Percentiles rank a stretch among this genome's conserved stretches.
Evolutionary conservation across 306 rosid species (phyloP).

Genomic region (Pyrus communis): DNA sequence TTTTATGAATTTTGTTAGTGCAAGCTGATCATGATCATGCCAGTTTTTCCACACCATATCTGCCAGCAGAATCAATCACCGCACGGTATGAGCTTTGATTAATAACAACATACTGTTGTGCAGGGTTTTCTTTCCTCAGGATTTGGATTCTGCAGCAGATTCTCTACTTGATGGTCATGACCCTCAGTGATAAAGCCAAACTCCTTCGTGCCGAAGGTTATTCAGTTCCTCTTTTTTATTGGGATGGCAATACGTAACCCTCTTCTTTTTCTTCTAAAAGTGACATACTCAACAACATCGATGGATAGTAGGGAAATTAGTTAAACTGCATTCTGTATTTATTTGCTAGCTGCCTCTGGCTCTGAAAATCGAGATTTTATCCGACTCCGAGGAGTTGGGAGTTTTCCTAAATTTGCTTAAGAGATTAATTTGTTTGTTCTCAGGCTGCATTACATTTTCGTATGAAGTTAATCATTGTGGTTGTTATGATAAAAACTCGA

Average conservation of each 20-base stretch:
- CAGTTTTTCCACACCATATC: neutral
- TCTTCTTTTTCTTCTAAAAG: neutral
- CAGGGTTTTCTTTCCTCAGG: conserved; percentile 90
- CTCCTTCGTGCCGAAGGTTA: neutral
- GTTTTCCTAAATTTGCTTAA: neutral
- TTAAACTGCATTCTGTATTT: neutral
- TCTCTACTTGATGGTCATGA: conserved; percentile 40
- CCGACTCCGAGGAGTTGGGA: neutral
- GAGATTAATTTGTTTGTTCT: neutral
- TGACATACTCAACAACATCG: neutral
- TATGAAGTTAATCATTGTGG: no score
- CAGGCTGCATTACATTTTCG: neutral
- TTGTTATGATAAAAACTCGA: neutral
- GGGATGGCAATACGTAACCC: neutral
- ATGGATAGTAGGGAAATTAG: neutral
- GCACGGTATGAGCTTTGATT: neutral
- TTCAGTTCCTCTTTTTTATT: conserved; percentile 7
- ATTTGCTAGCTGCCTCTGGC: neutral
- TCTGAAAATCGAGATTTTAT: neutral
- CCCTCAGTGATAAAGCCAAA: conserved; percentile 19
- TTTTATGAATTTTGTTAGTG: neutral
- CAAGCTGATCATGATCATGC: neutral
- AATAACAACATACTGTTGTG: conserved; percentile 14
- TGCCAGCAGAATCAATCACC: neutral
- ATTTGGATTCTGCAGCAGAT: conserved; percentile 85